Evolutionary conservation across 140 eudicot genomes (phyloP), one percentile per base, ranked within the genome.

Genomic region (Senecio squalidus): DNA sequence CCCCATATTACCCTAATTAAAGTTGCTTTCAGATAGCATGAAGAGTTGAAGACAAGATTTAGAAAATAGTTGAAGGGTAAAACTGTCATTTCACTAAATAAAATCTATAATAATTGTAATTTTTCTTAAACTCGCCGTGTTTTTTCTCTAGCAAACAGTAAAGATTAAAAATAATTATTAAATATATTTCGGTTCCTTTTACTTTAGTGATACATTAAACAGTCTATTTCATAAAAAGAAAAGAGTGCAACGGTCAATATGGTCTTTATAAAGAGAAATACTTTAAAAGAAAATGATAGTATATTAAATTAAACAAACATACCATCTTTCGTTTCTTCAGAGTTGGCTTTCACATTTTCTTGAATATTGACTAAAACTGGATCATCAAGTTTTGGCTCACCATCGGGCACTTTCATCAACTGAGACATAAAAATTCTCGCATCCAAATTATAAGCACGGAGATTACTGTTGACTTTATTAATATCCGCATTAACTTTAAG

Each of bases 401-500:
- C 68, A 73, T 58, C 3, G 30, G 94, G 91, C 21, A 75, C 95
- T 24, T 61, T 58, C 89, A 78, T 77, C 73, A 93, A 55, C 40
- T 79, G 71, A 73, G 89, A 67, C 39, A 93, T 60, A 54, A 93
- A 93, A 46, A 73, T 55, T 59, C 99, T 81, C 28, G 94, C 99
- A 76, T 93, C 99, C 94, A 80, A 30, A 62, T 93, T 93, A 74
- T 77, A 84, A 20, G 86, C 68, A 65, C 27, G 66, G 20, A 93
- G 69, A 60, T 30, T 68, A 56, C 58, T 52, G 49, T 89, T 67
- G 44, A 88, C 99, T 75, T 84, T 93, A 73, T 88, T 93, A 27
- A 77, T 28, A 62, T 93, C 89, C 2, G 96, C 90, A 84, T 93
- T 93, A 27, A 84, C 68, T 78, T 76, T 93, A 68, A 93, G 46